Conservation (phyloP, 129 eudicot genomes). For the Erigeron canadensis region DNA sequence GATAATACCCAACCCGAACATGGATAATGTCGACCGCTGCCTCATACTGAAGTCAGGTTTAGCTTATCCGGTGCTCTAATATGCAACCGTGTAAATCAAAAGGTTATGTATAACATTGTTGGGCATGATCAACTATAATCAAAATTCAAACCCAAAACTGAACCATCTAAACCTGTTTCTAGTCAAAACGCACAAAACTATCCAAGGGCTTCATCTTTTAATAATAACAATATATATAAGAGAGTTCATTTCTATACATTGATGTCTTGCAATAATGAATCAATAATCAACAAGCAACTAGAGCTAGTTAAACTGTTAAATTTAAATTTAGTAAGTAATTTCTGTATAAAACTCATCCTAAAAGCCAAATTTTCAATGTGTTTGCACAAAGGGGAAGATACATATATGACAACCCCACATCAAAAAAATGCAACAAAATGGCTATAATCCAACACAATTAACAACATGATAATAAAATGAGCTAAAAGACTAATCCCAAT, state of each 20-base stretch:
- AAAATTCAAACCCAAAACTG: too few relatives aligned
- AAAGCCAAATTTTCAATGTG: constrained; percentile 17
- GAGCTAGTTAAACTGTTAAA: background rate
- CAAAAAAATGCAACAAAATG: constrained; percentile 26
- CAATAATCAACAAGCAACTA: background rate
- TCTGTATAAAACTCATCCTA: constrained; percentile 31
- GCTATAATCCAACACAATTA: constrained; percentile 2
- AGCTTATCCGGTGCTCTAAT: too few relatives aligned
- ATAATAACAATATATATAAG: background rate
- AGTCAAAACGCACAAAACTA: too few relatives aligned
- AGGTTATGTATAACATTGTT: too few relatives aligned
- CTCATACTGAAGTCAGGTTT: too few relatives aligned
- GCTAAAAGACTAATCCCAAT: constrained; percentile 12
- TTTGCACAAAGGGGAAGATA: constrained; percentile 25
- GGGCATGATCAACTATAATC: too few relatives aligned
- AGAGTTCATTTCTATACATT: background rate
- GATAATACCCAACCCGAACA: too few relatives aligned
- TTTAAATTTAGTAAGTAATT: constrained; percentile 5
- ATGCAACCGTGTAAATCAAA: too few relatives aligned
- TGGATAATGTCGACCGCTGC: too few relatives aligned
- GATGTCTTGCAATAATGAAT: background rate
- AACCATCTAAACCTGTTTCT: too few relatives aligned
- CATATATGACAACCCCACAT: constrained; percentile 25
- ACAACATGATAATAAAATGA: constrained; percentile 11
- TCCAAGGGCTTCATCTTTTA: background rate